Evolutionary conservation across 2,329 filamentous ascomycete genomes (phyloP), one percentile per base, ranked within the genome.

Genomic region (Alternaria viburni): DNA sequence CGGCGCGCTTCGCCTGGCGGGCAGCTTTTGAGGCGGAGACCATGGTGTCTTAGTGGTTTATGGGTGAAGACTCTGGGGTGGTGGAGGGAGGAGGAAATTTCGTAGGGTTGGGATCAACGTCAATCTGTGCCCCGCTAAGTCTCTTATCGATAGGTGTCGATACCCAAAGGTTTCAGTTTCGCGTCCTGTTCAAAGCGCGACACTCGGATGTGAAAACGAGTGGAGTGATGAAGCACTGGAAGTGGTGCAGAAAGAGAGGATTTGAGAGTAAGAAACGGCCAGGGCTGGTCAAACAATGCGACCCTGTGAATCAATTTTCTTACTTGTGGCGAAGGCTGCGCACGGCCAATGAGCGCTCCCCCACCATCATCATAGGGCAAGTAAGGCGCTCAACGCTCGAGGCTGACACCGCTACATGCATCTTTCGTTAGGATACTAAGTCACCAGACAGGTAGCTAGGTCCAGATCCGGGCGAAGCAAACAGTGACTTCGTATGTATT

Each of bases 1-100:
- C 86, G 76, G 82, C 87, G 79, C 86, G 86, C 84, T 90, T 90
- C 71, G 88, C 88, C 81, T 89, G 79, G 78, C 88, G 88, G 77
- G 88, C 88, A 73, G 88, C 88, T 82, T 90, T 90, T 65, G 88
- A 90, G 77, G 88, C 87, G 76, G 88, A 90, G 71, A 90, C 88
- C 88, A 90, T 90, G 71, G 67, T 84, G 75, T 59, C 52, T 44
- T 67, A 56, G 61, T 65, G 47, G 63, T 61, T 66, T 60, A 59
- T 54, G 57, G 54, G 59, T 54, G 58, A 60, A 60, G 65, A 68
- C 59, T 62, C 62, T 30, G 64, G 64, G 65, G 61, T 57, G 68
- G 69, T 67, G 69, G 62, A 64, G 65, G 68, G 64, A 65, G 43
- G 67, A 67, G 57, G 65, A 70, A 75, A 71, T 68, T 75, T 75